Evolutionary conservation across 1,284 basidiomycete genomes (phyloP).

Genomic region (Ceraceosorus guamensis): DNA sequence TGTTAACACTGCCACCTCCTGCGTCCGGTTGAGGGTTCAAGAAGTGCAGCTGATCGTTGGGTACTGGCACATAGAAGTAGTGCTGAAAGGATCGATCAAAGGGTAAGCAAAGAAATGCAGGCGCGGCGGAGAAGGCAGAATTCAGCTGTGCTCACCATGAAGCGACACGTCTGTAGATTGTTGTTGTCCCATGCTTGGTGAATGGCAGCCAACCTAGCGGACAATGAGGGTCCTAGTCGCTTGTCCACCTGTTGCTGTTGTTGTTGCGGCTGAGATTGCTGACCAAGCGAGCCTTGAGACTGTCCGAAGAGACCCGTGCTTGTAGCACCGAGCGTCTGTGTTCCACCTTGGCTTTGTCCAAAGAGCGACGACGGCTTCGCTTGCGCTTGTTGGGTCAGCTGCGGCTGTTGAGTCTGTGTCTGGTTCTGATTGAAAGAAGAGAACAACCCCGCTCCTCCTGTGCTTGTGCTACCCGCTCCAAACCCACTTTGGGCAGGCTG

Average conservation of each 20-base stretch:
- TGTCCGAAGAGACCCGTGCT: conserved; percentile 4
- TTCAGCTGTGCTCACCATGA: conserved; percentile 19
- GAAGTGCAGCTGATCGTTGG: background rate
- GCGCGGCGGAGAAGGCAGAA: background rate
- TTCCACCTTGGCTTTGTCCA: background rate
- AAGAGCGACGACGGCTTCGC: background rate
- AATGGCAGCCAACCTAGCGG: conserved; percentile 33
- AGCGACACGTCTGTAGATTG: conserved; percentile 37
- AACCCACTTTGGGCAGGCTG: conserved; percentile 15
- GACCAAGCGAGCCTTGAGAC: background rate
- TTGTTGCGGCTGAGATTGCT: conserved; percentile 2
- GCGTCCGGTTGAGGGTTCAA: too few relatives aligned
- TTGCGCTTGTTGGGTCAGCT: too few relatives aligned
- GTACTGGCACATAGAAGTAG: conserved; percentile 38
- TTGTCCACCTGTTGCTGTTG: conserved; percentile 19
- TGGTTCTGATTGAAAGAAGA: conserved; percentile 6
- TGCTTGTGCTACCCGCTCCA: conserved; percentile 14
- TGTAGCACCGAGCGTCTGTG: conserved; percentile 5
- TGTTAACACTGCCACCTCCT: conserved; percentile 25
- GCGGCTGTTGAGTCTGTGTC: conserved; percentile 11
- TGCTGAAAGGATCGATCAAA: background rate
- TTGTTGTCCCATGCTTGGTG: conserved; percentile 37
- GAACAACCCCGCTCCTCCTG: background rate
- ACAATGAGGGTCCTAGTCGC: conserved; percentile 31
- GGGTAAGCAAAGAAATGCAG: conserved; percentile 4